Percentiles rank a stretch among this genome's conserved stretches.
phyloP scores from a whole-genome alignment of 768 basidiomycete species.

The Strobilomyces echinocephalus region DNA sequence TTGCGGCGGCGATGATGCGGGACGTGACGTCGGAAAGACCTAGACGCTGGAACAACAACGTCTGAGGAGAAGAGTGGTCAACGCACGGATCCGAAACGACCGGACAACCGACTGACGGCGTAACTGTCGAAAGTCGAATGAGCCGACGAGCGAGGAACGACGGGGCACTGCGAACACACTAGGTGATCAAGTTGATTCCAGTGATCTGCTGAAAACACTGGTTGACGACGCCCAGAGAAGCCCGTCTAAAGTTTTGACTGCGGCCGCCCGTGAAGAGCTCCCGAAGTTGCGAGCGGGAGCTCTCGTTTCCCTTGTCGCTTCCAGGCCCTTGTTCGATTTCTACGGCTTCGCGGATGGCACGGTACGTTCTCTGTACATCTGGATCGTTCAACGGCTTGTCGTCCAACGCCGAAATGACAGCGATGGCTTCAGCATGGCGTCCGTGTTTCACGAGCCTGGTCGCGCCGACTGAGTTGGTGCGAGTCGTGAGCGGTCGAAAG shows the following conservation, averaged over 20 bases:
- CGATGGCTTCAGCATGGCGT: slow-evolving; percentile 50
- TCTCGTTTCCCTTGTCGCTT: neutral
- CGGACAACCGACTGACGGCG: slow-evolving; percentile 21
- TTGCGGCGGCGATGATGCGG: slow-evolving; percentile 60
- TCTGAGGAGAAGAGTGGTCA: slow-evolving; percentile 28
- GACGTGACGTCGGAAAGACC: slow-evolving; percentile 55
- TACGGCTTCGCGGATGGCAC: slow-evolving; percentile 51
- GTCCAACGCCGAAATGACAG: slow-evolving; percentile 60
- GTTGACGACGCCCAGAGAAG: slow-evolving; percentile 48
- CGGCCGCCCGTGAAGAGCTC: slow-evolving; percentile 54
- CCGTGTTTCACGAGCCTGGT: slow-evolving; percentile 53
- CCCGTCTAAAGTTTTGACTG: slow-evolving; percentile 57
- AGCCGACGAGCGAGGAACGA: slow-evolving; percentile 15
- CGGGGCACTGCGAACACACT: slow-evolving; percentile 36
- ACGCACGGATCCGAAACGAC: neutral
- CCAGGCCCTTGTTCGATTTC: slow-evolving; percentile 34
- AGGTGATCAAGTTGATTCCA: slow-evolving; percentile 64
- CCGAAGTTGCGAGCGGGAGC: slow-evolving; percentile 32
- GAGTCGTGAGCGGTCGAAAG: neutral
- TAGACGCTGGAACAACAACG: slow-evolving; percentile 53
- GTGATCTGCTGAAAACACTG: slow-evolving; percentile 71
- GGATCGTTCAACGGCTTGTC: slow-evolving; percentile 45
- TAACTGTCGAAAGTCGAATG: slow-evolving; percentile 18
- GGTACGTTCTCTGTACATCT: slow-evolving; percentile 46
- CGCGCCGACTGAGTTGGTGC: neutral